Evolutionary conservation across 345 rosid species (phyloP).

Genomic region (Populus ilicifolia): DNA sequence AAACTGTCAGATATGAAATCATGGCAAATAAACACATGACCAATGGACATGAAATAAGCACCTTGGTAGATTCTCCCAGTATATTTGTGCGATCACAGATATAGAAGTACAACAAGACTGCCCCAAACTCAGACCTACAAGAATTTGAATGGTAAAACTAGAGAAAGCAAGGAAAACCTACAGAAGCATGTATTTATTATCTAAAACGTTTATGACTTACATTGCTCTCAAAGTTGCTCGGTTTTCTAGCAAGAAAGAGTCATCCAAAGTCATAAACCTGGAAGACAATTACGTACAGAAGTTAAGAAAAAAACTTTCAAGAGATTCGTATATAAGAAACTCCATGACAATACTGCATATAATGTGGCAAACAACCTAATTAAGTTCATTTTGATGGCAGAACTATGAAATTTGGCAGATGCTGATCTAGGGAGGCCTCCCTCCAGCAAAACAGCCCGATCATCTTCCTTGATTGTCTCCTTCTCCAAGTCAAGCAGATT

Average conservation of each 20-base stretch:
- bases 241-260: conserved; percentile 86
- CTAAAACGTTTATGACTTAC: conserved; percentile 37
- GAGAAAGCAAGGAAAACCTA: background rate
- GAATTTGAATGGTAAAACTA: conserved; percentile 18
- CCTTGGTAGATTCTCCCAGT: conserved; percentile 81
- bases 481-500: conserved; percentile 76
- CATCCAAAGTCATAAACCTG: conserved; percentile 92
- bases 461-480: conserved; percentile 66
- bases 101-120: conserved; percentile 65
- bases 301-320: conserved; percentile 16
- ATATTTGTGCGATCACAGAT: conserved; percentile 75
- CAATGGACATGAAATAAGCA: conserved; percentile 20
- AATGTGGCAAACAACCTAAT: conserved; percentile 47
- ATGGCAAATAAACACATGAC: background rate
- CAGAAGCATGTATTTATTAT: background rate
- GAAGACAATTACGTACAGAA: conserved; percentile 13
- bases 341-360: background rate
- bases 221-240: conserved; percentile 79
- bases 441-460: conserved; percentile 77
- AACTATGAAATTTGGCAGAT: conserved; percentile 59
- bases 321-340: background rate
- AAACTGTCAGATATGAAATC: conserved; percentile 9
- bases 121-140: conserved; percentile 85
- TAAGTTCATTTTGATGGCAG: conserved; percentile 64
- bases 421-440: conserved; percentile 82